Evolutionary conservation across 176 grass and related monocot species (phyloP).

Genomic region (Elaeis guineensis): DNA sequence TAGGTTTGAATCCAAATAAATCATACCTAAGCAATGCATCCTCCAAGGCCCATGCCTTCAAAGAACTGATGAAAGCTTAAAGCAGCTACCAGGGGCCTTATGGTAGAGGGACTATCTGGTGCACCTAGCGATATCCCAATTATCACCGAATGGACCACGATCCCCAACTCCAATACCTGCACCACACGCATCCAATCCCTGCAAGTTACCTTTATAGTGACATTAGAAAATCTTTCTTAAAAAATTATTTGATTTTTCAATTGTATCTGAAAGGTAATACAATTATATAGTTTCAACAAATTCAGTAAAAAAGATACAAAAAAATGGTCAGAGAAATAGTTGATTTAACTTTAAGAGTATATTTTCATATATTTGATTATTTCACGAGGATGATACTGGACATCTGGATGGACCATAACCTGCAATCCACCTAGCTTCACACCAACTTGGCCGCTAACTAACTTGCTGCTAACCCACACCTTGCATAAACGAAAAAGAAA

Average conservation of each 20-base stretch:
- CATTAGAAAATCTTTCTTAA: neutral
- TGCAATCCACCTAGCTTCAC: too few relatives aligned
- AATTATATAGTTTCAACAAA: too few relatives aligned
- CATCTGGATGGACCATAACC: too few relatives aligned
- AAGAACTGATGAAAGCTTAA: constrained; percentile 75
- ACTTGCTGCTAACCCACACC: too few relatives aligned
- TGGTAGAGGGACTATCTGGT: constrained; percentile 29
- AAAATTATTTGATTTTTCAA: neutral
- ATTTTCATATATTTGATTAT: too few relatives aligned
- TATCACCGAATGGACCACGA: constrained; percentile 77
- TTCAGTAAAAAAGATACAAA: too few relatives aligned
- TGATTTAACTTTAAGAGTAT: too few relatives aligned
- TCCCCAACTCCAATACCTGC: constrained; percentile 63
- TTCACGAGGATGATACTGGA: too few relatives aligned
- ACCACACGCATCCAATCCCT: neutral
- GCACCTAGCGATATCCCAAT: constrained; percentile 67
- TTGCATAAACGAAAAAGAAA: too few relatives aligned
- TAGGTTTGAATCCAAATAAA: neutral
- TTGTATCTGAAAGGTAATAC: too few relatives aligned
- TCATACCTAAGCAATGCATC: constrained; percentile 59
- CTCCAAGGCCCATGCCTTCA: constrained; percentile 73
- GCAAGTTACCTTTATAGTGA: neutral
- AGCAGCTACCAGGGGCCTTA: constrained; percentile 51
- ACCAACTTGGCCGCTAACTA: too few relatives aligned
- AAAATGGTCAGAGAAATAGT: too few relatives aligned